Conservation (phyloP, 75 land plant species). For the Picea sitchensis region DNA sequence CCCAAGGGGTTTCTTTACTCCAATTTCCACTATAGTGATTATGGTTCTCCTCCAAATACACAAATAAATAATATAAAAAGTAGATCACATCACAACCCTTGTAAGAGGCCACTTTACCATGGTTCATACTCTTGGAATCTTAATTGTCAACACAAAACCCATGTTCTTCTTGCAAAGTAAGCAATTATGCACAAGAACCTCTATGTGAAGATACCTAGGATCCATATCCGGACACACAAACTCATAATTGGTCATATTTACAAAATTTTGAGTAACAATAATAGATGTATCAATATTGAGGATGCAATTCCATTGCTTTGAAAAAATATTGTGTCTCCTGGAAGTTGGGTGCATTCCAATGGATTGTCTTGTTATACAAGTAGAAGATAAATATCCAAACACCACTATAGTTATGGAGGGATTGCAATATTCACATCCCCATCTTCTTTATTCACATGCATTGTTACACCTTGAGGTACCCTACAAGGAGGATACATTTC, state of each 20-base stretch:
- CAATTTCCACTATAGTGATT: conserved; percentile 74
- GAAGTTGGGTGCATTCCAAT: too few relatives aligned
- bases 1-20: conserved; percentile 65
- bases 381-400: conserved; percentile 92
- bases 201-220: conserved; percentile 93
- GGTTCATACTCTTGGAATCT: neutral
- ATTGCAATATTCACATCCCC: conserved; percentile 88
- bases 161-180: conserved; percentile 52
- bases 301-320: conserved; percentile 80
- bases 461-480: conserved; percentile 91
- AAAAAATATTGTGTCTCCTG: too few relatives aligned
- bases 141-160: neutral
- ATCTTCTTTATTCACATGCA: conserved; percentile 24
- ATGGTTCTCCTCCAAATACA: conserved; percentile 58
- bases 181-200: conserved; percentile 90
- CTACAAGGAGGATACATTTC: conserved; percentile 98
- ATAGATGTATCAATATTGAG: conserved; percentile 85
- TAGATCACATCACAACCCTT: conserved; percentile 17
- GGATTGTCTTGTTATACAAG: conserved; percentile 11
- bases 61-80: conserved; percentile 58
- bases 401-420: conserved; percentile 98
- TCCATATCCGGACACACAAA: conserved; percentile 94
- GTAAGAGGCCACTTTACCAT: neutral
- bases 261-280: conserved; percentile 97
- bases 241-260: conserved; percentile 79